phyloP scores from a whole-genome alignment of 495 filamentous ascomycete genomes.

The Hypoxylon perforatum region DNA sequence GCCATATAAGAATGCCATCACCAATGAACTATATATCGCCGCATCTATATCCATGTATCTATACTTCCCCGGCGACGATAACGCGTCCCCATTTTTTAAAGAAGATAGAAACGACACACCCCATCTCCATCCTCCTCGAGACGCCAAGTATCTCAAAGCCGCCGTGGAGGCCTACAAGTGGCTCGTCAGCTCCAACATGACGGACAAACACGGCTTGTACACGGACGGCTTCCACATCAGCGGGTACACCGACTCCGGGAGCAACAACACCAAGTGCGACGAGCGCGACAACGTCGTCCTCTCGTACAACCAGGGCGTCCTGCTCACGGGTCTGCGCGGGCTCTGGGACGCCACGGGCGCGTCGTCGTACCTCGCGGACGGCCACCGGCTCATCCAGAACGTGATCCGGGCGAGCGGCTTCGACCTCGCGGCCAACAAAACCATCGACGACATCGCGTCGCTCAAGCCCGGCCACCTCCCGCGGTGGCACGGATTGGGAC shows the following conservation, averaged over 20 bases:
- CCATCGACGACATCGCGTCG: conserved; percentile 45
- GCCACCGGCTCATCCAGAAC: conserved; percentile 75
- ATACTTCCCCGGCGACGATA: conserved; percentile 83
- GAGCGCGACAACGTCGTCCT: conserved; percentile 87
- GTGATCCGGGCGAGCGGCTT: conserved; percentile 85
- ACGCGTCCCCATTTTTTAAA: conserved; percentile 71
- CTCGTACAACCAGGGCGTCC: conserved; percentile 95
- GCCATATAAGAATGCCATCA: conserved; percentile 98
- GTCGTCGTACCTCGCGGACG: conserved; percentile 76
- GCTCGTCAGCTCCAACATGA: conserved; percentile 85
- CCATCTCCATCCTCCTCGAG: conserved; percentile 55
- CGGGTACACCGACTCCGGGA: conserved; percentile 62
- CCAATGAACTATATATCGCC: conserved; percentile 89
- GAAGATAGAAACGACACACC: neutral
- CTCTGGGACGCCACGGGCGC: conserved; percentile 80
- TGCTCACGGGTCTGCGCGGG: conserved; percentile 85
- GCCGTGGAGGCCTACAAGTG: conserved; percentile 85
- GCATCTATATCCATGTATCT: conserved; percentile 92
- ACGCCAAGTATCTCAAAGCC: conserved; percentile 72
- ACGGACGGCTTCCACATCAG: conserved; percentile 92
- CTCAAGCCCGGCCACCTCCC: conserved; percentile 43
- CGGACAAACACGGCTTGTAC: conserved; percentile 79
- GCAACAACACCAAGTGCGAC: conserved; percentile 75
- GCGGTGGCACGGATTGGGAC: conserved; percentile 79
- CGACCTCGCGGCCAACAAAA: conserved; percentile 51